Base-by-base conservation (phyloP, 148 eudicot genomes). In the Rhododendron ferrugineum region DNA sequence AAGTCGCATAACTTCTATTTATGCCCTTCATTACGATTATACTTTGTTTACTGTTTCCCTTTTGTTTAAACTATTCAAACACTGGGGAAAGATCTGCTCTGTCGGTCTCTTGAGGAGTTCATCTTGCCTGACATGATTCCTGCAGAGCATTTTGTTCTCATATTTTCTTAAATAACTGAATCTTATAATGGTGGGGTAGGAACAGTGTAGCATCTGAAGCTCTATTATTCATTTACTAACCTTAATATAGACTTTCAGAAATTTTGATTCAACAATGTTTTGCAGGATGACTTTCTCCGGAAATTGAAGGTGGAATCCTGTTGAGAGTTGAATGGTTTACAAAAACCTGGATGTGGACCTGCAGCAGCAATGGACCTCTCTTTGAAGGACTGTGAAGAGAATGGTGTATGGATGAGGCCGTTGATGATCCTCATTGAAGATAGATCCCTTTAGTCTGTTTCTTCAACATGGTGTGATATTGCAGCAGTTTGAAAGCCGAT, bases 121-220 rank as follows among this genome's bases (percentile, higher is more conserved):
- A 47, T 49, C 60, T 79, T 23, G 81, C 22, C 56, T 47, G 52
- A 49, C 37, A 79, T 79, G 81, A 79, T 79, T 46, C 81, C 13
- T 46, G 2, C 10, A 10, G 23, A 26, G 60, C 81, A 26, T 26
- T 26, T 70, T 14, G 7, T 26, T 14, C 40, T 44, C 18, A 3
- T 36, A 75, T 37, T 37, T 36, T 30, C 6, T 76, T 42, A 42
- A 22, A 42, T 23, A 76, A 40, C 11, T 37, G 52, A 37, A 76
- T 23, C 20, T 76, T 76, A 22, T 16, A 37, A 76, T 22, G 79
- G 28, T 4, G 3, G 15, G 80, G 28, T 34, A 44, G n/a, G 42
- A 76, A 40, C 14, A 74, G 42, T 74, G 75, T 30, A 70, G 14
- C 14, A 0, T 70, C 15, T 70, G 75, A 70, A 70, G 0, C 75